Base-by-base conservation (phyloP, 2,329 filamentous ascomycete species). In the Zymoseptoria crescenta region DNA sequence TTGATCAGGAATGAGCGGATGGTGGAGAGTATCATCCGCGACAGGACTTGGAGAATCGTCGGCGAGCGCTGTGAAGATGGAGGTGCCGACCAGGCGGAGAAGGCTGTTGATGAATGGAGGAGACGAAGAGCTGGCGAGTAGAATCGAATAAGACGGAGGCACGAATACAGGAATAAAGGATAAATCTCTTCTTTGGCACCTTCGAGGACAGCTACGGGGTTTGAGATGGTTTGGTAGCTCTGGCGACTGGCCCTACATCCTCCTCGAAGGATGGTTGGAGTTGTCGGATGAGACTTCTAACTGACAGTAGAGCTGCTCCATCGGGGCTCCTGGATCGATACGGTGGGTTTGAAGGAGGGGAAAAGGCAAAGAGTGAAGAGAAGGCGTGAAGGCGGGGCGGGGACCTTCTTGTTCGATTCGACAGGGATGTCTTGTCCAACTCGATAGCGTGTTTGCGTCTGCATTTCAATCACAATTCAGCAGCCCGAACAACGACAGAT, bases 41-140 rank as follows among this genome's bases (percentile, higher is more conserved):
- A 83, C 55, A 83, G 91, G 72, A 95, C 89, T 0, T 97, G 94
- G 93, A 80, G 81, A 0, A 72, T 95, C 27, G 81, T 96, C 2
- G 81, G 80, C 49, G 88, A 92, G 69, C 81, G 91, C 65, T 97
- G 94, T 71, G 83, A 74, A 7, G 82, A 80, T 53, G 75, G 78
- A 48, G 78, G 77, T 1, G 76, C 78, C 49, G 80, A 77, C 16
- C 90, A 87, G 81, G 69, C 64, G 20, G 85, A 91, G 69, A 79
- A 81, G 59, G 86, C 85, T 1, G 71, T 90, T 52, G 80, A 82
- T 62, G 74, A 74, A 45, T 91, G 89, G 88, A 77, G 80, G 65
- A 78, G 57, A 56, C 45, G 56, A 50, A 62, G 50, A 35, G 48
- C 30, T 2, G 35, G 35, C 35, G 35, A 45, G 35, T 45, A 45